Base-by-base conservation (phyloP, 176 grass and related monocot genomes). In the Oryza meyeriana region DNA sequence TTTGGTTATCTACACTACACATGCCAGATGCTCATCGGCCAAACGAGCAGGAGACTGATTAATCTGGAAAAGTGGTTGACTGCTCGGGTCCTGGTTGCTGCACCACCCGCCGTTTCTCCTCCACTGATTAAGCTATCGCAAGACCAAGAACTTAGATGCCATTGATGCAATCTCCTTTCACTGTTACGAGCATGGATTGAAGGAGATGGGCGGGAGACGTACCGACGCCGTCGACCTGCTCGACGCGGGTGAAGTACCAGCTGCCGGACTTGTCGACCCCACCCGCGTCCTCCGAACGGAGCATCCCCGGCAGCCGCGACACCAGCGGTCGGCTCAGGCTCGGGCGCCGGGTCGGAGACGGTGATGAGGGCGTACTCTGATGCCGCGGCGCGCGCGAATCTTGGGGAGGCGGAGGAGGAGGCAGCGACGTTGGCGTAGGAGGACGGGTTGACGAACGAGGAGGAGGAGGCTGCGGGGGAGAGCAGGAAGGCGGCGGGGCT, bases 81-180 rank as follows among this genome's bases (percentile, higher is more conserved):
- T n/a, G n/a, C n/a, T n/a, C n/a, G n/a, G n/a, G n/a, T n/a, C n/a
- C n/a, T 80, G 59, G 90, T 94, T 26, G 92, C 83, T 92, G 32
- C 32, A 33, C 77, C 34, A 98, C 90, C 95, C 92, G 94, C 58
- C 95, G 86, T 84, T 92, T 98, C 84, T 93, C 92, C 70, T 98
- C 94, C 81, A 81, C 95, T 98, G 74, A 26, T 72, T 2, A 14
- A 7, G 16, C 45, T 32, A 74, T 74, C 33, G 55, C 31, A 61
- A 22, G 41, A 63, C 32, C 64, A 28, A 72, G 6, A 38, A 38
- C 50, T 42, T 50, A 5, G n/a, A n/a, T n/a, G n/a, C n/a, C n/a
- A n/a, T n/a, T n/a, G n/a, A n/a, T n/a, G n/a, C n/a, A n/a, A n/a
- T n/a, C n/a, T n/a, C n/a, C n/a, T n/a, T n/a, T n/a, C n/a, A n/a